Base-by-base conservation (phyloP, 495 filamentous ascomycete species). In the Lepraria neglecta region DNA sequence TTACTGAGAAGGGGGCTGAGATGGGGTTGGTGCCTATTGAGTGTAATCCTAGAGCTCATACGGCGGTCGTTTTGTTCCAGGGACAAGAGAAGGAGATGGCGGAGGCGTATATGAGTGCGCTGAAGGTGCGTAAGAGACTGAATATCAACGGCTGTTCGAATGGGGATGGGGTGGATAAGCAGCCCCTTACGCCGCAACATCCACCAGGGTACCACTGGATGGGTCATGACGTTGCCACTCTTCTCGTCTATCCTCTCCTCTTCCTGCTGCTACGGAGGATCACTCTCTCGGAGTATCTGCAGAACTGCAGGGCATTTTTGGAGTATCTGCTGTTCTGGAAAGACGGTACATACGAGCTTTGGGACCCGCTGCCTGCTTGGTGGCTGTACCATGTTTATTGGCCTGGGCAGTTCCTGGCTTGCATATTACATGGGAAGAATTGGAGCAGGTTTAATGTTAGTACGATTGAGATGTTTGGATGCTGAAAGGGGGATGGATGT, bases 21-120 rank as follows among this genome's bases (percentile, higher is more conserved):
- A 62, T 59, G 4, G 66, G 60, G 0, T 58, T 87, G 12, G 79
- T 79, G 58, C 77, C 83, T 3, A 86, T 86, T 63, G 81, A 84
- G 62, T 87, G 84, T 64, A 86, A 86, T 63, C 84, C 84, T 0
- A 73, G 84, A 2, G 78, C 78, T 0, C 82, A 86, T 65, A 86
- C 83, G 0, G 81, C 84, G 3, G 76, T 84, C 2, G 73, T 79
- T 6, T 64, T 85, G 3, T 83, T 86, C 66, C 33, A 48, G 4
- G 67, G 68, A 12, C 28, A 42, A 35, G 71, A 73, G 10, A 31
- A 58, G 35, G 71, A 75, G 52, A 67, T 79, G 45, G 67, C 71
- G 0, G 63, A 70, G 4, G 74, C 72, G 4, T 81, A 82, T 58
- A 58, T 82, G 14, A 64, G 62, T 1, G 60, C 73, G 4, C 38